phyloP scores from a whole-genome alignment of 2,329 filamentous ascomycete genomes.

The Tolypocladium capitatum region DNA sequence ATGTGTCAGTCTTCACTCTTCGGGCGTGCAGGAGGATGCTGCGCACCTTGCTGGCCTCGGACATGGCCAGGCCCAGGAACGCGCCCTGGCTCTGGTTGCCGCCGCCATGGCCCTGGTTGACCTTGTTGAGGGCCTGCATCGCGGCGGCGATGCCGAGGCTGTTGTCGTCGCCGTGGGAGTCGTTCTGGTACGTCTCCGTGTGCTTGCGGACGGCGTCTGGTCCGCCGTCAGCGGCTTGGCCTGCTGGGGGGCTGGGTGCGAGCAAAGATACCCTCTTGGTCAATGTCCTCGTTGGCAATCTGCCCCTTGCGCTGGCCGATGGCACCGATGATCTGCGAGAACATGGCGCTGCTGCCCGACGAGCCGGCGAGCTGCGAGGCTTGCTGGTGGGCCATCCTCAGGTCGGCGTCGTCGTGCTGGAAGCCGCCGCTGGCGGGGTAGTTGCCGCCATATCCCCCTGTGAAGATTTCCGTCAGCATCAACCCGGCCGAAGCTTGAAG shows the following conservation, averaged over 20 bases:
- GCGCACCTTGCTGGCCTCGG: slow-evolving; percentile 64
- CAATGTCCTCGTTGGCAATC: slow-evolving; percentile 32
- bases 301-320: slow-evolving; percentile 36
- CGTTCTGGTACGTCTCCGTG: slow-evolving; percentile 54
- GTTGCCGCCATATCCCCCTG: slow-evolving; percentile 6
- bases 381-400: slow-evolving; percentile 32
- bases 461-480: background rate
- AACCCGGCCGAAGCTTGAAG: background rate
- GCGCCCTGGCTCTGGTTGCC: slow-evolving; percentile 51
- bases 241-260: too few species aligned
- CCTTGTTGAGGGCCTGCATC: slow-evolving; percentile 71
- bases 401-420: slow-evolving; percentile 3
- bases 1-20: background rate
- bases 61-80: slow-evolving; percentile 78
- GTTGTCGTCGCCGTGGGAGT: slow-evolving; percentile 31
- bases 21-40: background rate
- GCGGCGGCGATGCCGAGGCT: slow-evolving; percentile 61
- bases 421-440: slow-evolving; percentile 2
- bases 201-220: slow-evolving; percentile 60
- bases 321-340: slow-evolving; percentile 32
- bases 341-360: slow-evolving; percentile 34
- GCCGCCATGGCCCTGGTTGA: slow-evolving; percentile 42
- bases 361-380: slow-evolving; percentile 32
- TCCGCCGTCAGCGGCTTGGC: background rate
- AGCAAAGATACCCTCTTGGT: slow-evolving; percentile 31